Base-by-base conservation (phyloP, 2,329 filamentous ascomycete genomes). In the Alternaria sp. region DNA sequence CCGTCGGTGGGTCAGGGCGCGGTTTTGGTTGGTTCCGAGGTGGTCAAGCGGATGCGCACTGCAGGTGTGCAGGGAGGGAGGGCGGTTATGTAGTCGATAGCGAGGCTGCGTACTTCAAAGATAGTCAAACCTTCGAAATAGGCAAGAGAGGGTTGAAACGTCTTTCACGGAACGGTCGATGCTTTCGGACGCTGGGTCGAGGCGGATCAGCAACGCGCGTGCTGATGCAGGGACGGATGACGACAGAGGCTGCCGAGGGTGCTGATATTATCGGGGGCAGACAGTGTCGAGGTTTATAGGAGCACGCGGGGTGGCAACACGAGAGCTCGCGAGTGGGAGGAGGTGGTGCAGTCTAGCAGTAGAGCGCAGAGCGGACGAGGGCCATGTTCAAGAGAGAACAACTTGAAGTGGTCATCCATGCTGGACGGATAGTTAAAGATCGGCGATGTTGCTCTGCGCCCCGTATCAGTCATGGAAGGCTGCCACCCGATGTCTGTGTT, bases 381-480 rank as follows among this genome's bases (percentile, higher is more conserved):
- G 26, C 56, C 53, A 52, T 57, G 62, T 61, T 57, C 50, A 63
- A 54, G 45, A 58, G 59, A 57, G 54, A 25, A 43, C 46, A 50
- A 56, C 56, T 63, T 70, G 68, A 49, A 67, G 62, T 67, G 68
- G 68, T 70, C 64, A 70, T 70, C 53, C 68, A 70, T 70, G 58
- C 49, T 68, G 55, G 61, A 61, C 52, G 57, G 57, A 61, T 67
- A 54, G 61, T 36, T 32, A 49, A 26, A 47, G 68, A 70, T 70
- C 68, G 68, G 64, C 68, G 68, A 70, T 73, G 70, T 62, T 71
- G 67, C 64, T 70, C 65, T 65, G 60, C 51, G 50, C 36, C 66
- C 44, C 55, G 59, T 62, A 63, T 60, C 60, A 59, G 63, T 61
- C 63, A 51, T 58, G 59, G 51, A 50, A 65, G 57, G 54, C 54